Conservation (phyloP, 2,329 filamentous ascomycete genomes). For the Nectriaceae sp. region DNA sequence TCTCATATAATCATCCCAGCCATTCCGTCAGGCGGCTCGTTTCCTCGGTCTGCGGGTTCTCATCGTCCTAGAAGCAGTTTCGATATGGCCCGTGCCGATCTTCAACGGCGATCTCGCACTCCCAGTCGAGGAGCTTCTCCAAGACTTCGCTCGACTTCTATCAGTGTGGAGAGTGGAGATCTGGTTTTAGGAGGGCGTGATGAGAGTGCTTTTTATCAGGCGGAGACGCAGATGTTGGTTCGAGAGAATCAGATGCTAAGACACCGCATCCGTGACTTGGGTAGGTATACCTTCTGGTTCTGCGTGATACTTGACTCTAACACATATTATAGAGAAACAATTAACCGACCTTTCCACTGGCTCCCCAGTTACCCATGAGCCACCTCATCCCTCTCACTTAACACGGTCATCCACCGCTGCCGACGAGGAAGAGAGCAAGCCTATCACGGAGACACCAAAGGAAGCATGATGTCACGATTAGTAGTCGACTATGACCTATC, state of each 20-base stretch:
- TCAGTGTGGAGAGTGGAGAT: constrained; percentile 61
- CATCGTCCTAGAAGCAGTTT: constrained; percentile 59
- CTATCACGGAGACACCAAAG: constrained; percentile 12
- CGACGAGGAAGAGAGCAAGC: constrained; percentile 32
- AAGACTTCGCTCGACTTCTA: constrained; percentile 57
- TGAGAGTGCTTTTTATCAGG: constrained; percentile 78
- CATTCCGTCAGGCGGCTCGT: constrained; percentile 41
- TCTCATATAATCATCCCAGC: constrained; percentile 36
- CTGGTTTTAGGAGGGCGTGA: constrained; percentile 67
- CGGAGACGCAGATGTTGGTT: constrained; percentile 75
- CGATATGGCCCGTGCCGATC: constrained; percentile 57
- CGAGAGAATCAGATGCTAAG: constrained; percentile 84
- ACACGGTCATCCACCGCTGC: constrained; percentile 47
- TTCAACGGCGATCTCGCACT: constrained; percentile 59
- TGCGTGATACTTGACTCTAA: constrained; percentile 10
- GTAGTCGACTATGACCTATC: too few relatives aligned
- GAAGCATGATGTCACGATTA: constrained; percentile 17
- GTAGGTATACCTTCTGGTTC: too few relatives aligned
- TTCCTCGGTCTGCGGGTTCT: constrained; percentile 53
- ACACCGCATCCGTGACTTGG: constrained; percentile 71
- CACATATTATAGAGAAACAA: constrained; percentile 48
- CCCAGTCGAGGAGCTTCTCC: constrained; percentile 61
- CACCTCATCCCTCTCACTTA: constrained; percentile 50
- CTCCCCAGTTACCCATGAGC: constrained; percentile 41
- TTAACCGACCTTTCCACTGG: constrained; percentile 45